Base-by-base conservation (phyloP, 2,329 filamentous ascomycete species). In the Cephalotrichum gorgonifer region DNA sequence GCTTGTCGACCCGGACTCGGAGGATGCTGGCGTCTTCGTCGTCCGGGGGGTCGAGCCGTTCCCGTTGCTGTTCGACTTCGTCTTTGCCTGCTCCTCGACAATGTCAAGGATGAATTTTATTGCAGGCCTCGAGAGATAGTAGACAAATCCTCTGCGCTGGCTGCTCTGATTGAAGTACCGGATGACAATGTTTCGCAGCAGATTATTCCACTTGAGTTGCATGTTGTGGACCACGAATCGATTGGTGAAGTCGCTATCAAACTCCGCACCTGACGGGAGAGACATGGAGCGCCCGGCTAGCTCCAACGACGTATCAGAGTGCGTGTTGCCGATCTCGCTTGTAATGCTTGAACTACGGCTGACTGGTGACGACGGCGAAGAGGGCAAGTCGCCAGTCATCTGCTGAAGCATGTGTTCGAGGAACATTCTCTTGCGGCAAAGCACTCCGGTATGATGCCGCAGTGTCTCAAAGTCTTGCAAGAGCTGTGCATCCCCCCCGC, bases 31-130 rank as follows among this genome's bases (percentile, higher is more conserved):
- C n/a, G 27, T 39, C 14, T 41, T 53, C 20, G 55, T 51, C 20
- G 8, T 60, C 56, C 2, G 56, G 55, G 5, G 46, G 5, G 60
- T 50, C 7, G 59, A 44, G 4, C 53, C 49, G 15, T 48, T 54
- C 27, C 41, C 41, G 15, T 44, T 43, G n/a, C 28, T 25, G 61
- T 52, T 47, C 60, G 63, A 30, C 58, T 61, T 27, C 20, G 81
- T 79, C 63, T 86, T 93, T 55, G 80, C 79, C 64, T 96, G 90
- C 62, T 98, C 93, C 50, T 97, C 90, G 3, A 98, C 87, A 56
- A 98, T 95, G 64, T 98, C 93, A 9, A 97, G 73, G 51, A 98
- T 97, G 62, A 98, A 98, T 60, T 97, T 98, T 60, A 98, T 87
- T 3, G 93, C 94, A 54, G 89, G 83, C 43, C 91, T 81, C 11